Conservation (phyloP, 495 filamentous ascomycete genomes). For the Neurospora tetrasperma region DNA sequence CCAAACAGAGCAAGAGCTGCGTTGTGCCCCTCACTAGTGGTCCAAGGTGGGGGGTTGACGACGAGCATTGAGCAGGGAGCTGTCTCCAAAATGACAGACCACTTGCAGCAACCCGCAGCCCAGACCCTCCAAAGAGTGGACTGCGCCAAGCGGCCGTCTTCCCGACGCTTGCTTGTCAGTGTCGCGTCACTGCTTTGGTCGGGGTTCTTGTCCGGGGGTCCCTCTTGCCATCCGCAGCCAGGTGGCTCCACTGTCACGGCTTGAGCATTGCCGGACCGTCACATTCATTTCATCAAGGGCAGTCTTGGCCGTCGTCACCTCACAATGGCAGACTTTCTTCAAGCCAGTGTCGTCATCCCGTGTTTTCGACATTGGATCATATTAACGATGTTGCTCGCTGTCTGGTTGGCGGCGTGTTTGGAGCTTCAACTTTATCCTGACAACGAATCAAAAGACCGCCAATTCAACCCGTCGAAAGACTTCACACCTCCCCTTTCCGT, state of each 20-base stretch:
- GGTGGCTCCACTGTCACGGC: neutral
- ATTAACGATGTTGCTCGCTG: neutral
- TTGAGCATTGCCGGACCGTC: neutral
- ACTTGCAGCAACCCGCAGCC: slow-evolving; percentile 1
- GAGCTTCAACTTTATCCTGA: neutral
- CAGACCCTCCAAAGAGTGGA: neutral
- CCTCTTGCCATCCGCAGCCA: neutral
- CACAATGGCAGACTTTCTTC: neutral
- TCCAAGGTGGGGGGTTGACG: neutral
- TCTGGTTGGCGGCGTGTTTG: neutral
- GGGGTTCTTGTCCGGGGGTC: neutral
- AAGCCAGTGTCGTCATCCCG: neutral
- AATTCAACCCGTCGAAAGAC: neutral
- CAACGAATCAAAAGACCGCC: neutral
- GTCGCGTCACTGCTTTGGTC: neutral
- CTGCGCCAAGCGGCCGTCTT: neutral
- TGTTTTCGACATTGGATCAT: neutral
- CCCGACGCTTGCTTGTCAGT: neutral
- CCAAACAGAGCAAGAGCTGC: neutral
- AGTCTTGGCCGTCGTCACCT: neutral
- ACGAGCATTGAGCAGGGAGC: neutral
- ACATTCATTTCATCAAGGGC: neutral
- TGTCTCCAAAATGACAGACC: neutral
- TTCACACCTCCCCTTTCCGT: neutral
- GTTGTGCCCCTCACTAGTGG: neutral